A percentile compares a stretch with the other conserved stretches of the same genome.
Conservation (phyloP, 129 eudicot genomes). For the Pulicaria dysenterica region DNA sequence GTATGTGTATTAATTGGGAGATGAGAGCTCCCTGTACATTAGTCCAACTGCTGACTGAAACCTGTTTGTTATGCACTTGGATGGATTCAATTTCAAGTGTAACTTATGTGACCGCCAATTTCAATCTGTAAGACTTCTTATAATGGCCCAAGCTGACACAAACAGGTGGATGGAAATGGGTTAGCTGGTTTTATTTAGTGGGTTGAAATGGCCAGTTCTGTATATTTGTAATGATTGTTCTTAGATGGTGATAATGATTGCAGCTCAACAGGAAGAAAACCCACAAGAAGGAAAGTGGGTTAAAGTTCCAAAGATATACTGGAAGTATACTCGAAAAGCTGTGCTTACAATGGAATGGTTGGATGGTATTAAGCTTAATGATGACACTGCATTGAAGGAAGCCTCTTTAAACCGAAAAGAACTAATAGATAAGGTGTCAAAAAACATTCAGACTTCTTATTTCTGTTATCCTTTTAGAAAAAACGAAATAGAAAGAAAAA, state of each 20-base stretch:
- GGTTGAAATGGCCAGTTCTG: not conserved
- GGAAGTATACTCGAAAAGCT: conserved; percentile 85
- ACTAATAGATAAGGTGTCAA: conserved; percentile 79
- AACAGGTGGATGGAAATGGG: not conserved
- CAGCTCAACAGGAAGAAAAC: conserved; percentile 32
- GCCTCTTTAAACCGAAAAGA: conserved; percentile 67
- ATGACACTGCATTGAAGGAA: conserved; percentile 57
- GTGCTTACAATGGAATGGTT: conserved; percentile 99
- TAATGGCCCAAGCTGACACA: not conserved
- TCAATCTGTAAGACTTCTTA: not conserved
- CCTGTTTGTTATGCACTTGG: too few relatives aligned
- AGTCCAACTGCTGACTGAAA: not conserved
- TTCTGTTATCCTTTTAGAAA: not conserved
- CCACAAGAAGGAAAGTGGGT: conserved; percentile 39
- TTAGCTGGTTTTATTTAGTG: not conserved
- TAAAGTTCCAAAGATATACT: conserved; percentile 90
- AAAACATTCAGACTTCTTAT: not conserved
- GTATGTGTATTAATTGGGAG: not conserved
- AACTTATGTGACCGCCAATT: not conserved
- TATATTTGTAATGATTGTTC: not conserved
- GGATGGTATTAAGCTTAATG: conserved; percentile 89
- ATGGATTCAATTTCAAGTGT: too few relatives aligned
- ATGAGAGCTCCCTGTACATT: not conserved
- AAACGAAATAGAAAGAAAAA: not conserved
- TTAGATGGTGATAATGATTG: conserved; percentile 12